phyloP scores from a whole-genome alignment of 768 basidiomycete genomes.

The Podaxis sp. region DNA sequence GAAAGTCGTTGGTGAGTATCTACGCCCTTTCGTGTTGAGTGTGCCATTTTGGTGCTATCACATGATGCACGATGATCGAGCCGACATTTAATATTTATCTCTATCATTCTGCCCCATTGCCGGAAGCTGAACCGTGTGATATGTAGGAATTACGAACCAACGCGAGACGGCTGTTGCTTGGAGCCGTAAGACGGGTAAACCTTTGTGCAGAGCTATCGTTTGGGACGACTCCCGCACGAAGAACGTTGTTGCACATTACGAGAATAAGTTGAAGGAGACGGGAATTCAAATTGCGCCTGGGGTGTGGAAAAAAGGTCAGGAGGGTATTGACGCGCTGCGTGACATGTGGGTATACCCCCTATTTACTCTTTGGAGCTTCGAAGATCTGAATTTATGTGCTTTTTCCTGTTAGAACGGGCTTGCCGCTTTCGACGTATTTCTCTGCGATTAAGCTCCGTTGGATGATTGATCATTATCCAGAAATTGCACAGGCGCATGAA shows the following conservation, averaged over 20 bases:
- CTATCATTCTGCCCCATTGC: slow-evolving; percentile 14
- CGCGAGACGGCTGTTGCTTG: slow-evolving; percentile 95
- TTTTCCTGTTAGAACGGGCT: slow-evolving; percentile 64
- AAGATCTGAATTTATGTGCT: slow-evolving; percentile 4
- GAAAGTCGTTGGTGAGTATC: slow-evolving; percentile 82
- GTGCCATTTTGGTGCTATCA: slow-evolving; percentile 14
- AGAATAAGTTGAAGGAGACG: slow-evolving; percentile 64
- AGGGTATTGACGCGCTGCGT: slow-evolving; percentile 63
- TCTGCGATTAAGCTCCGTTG: slow-evolving; percentile 95
- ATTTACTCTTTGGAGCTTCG: slow-evolving; percentile 7
- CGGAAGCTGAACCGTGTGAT: background rate
- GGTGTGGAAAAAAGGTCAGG: slow-evolving; percentile 67
- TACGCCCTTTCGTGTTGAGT: background rate
- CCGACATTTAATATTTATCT: background rate
- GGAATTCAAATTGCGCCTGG: slow-evolving; percentile 76
- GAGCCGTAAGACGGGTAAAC: slow-evolving; percentile 88
- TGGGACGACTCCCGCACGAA: slow-evolving; percentile 97
- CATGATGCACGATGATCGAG: slow-evolving; percentile 16
- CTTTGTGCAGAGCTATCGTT: slow-evolving; percentile 86
- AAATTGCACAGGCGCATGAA: slow-evolving; percentile 77
- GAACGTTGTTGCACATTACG: slow-evolving; percentile 77
- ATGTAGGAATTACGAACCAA: slow-evolving; percentile 90
- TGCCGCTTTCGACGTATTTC: slow-evolving; percentile 97
- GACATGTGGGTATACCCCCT: slow-evolving; percentile 52
- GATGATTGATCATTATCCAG: slow-evolving; percentile 88